Evolutionary conservation across 352 stramenopile genomes (phyloP), one percentile per base, ranked within the genome.

Genomic region (Pythium utonaiense): DNA sequence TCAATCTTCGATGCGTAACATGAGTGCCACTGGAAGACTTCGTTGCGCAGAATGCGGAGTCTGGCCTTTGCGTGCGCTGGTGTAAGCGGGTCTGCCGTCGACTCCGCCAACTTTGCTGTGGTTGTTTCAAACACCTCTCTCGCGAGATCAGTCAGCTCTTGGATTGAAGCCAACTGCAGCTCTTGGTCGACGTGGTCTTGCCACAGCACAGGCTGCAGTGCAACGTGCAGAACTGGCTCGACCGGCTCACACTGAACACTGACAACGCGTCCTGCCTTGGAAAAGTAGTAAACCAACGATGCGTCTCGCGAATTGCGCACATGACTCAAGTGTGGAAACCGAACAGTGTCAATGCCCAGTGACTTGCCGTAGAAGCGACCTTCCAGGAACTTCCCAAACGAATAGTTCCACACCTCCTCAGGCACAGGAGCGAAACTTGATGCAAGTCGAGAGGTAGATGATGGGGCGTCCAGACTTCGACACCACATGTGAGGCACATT

Each of bases 301-400:
- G 78, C 53, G 68, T 95, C 83, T 25, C 83, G 79, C 19, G 83
- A 89, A 13, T 77, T 74, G 33, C 60, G 73, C 8, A 91, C 66
- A 28, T 72, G 65, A 51, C 44, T 65, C 40, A 93, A 64, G 52
- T 92, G 80, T 10, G 82, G 81, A 53, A 90, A 91, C 1, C 82
- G 81, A 16, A 70, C 50, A n/a, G 57, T 74, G 40, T 95, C 86
- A 47, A 93, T 77, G 14, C 68, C 50, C 73, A 95, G 78, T 4
- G 83, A 73, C 54, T 91, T 90, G 52, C 83, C 79, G 63, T 95
- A 95, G 21, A 95, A 78, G 69, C 93, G 74, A 42, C 89, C 83
- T 66, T 95, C 86, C 7, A 95, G 52, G 55, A 93, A 93, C 61
- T 94, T 95, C 2, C 86, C 86, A 64, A 95, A 95, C 16, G 84